phyloP scores from a whole-genome alignment of 257 asterid species.

The Mentha longifolia region DNA sequence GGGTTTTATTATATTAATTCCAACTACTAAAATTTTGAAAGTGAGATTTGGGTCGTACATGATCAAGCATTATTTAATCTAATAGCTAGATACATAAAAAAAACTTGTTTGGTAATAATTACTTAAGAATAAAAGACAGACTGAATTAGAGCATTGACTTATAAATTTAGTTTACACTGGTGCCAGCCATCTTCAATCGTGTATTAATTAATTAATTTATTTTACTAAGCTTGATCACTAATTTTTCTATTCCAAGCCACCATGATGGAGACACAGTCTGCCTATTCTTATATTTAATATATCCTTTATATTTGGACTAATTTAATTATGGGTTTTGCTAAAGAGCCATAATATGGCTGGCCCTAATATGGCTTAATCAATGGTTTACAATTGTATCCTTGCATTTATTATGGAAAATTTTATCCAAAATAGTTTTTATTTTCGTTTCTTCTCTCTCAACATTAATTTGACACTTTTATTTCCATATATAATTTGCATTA shows the following conservation, averaged over 20 bases:
- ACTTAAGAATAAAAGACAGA: conserved; percentile 8
- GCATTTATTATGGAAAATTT: too few relatives aligned
- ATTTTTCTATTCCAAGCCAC: conserved; percentile 15
- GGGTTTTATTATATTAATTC: conserved; percentile 27
- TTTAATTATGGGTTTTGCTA: too few relatives aligned
- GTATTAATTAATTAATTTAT: conserved; percentile 2
- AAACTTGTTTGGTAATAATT: conserved; percentile 14
- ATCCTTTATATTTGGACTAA: background rate
- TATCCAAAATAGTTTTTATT: too few relatives aligned
- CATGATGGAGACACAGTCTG: conserved; percentile 32
- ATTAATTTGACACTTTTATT: too few relatives aligned
- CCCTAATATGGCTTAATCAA: too few relatives aligned
- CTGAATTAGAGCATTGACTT: conserved; percentile 40
- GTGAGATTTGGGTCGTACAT: conserved; percentile 37
- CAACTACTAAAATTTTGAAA: too few relatives aligned
- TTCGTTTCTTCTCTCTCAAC: too few relatives aligned
- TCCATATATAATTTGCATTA: too few relatives aligned
- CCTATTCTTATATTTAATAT: background rate
- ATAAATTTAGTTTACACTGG: conserved; percentile 17
- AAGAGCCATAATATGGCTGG: too few relatives aligned
- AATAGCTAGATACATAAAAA: conserved; percentile 19
- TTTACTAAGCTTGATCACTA: background rate
- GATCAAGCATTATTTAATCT: conserved; percentile 20
- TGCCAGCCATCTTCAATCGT: conserved; percentile 28
- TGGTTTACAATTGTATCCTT: too few relatives aligned